Conservation (phyloP, 345 rosid species). For the Eucalyptus albens region DNA sequence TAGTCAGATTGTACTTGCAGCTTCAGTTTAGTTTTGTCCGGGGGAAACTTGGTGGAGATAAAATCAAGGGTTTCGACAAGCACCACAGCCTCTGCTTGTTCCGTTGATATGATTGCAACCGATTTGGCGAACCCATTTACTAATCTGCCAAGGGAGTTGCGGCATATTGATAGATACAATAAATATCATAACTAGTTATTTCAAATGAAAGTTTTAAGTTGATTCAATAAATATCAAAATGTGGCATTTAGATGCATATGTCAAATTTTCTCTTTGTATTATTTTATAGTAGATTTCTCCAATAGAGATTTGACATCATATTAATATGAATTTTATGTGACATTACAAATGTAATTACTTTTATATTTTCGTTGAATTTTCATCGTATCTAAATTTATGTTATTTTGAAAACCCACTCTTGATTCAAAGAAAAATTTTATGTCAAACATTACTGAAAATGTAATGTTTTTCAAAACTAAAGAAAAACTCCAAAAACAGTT, state of each 20-base stretch:
- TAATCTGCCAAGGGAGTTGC: no score
- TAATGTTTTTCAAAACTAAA: no score
- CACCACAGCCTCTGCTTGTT: accelerated
- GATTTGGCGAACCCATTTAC: no score
- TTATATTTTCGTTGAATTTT: background rate
- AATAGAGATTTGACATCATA: accelerated
- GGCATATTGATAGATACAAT: no score
- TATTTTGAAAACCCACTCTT: no score
- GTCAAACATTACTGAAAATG: no score
- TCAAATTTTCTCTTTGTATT: background rate
- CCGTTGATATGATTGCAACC: accelerated
- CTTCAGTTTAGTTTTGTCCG: accelerated
- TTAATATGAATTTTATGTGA: background rate
- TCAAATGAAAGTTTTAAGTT: background rate
- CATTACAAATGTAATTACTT: background rate
- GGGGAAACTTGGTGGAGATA: no score
- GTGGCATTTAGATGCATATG: background rate
- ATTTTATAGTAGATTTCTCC: background rate
- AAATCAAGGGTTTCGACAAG: no score
- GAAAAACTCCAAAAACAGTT: no score
- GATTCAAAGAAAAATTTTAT: no score
- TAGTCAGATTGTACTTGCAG: no score
- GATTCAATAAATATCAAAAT: background rate
- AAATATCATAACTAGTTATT: background rate
- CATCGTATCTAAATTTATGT: no score